Evolutionary conservation across 2,329 filamentous ascomycete genomes (phyloP).

Genomic region (Aspergillus caelatus): DNA sequence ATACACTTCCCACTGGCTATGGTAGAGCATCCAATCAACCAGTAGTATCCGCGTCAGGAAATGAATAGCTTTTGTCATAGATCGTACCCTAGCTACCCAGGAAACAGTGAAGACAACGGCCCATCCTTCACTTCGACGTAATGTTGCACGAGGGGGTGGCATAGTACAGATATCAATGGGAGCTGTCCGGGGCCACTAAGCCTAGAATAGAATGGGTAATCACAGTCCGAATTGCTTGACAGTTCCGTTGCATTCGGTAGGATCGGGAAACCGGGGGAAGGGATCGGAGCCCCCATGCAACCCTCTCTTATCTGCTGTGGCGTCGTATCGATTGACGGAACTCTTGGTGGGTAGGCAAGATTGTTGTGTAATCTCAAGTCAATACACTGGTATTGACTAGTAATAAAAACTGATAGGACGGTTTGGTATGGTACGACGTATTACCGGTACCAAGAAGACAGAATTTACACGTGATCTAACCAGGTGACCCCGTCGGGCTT

Average conservation of each 20-base stretch:
- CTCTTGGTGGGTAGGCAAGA: not conserved
- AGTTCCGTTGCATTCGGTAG: constrained; percentile 33
- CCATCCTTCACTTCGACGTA: constrained; percentile 14
- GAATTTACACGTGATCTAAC: not conserved
- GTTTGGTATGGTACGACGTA: not conserved
- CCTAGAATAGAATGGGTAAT: constrained; percentile 9
- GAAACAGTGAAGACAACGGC: not conserved
- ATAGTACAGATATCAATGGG: constrained; percentile 9
- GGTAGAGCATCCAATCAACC: not conserved
- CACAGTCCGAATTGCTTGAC: not conserved
- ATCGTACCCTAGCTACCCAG: not conserved
- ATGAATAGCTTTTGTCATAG: constrained; percentile 5
- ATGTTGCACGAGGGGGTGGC: constrained; percentile 27
- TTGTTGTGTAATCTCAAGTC: not conserved
- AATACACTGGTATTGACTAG: not conserved
- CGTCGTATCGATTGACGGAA: constrained; percentile 17
- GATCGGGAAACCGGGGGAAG: constrained; percentile 24
- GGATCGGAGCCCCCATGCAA: constrained; percentile 22
- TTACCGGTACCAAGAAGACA: not conserved
- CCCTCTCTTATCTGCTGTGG: constrained; percentile 17
- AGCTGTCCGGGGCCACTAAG: not conserved
- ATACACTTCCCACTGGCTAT: not conserved
- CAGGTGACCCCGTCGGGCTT: not conserved
- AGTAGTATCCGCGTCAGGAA: not conserved
- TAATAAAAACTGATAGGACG: not conserved